Evolutionary conservation across 2,329 filamentous ascomycete species (phyloP).

Genomic region (Dothistroma septosporum): DNA sequence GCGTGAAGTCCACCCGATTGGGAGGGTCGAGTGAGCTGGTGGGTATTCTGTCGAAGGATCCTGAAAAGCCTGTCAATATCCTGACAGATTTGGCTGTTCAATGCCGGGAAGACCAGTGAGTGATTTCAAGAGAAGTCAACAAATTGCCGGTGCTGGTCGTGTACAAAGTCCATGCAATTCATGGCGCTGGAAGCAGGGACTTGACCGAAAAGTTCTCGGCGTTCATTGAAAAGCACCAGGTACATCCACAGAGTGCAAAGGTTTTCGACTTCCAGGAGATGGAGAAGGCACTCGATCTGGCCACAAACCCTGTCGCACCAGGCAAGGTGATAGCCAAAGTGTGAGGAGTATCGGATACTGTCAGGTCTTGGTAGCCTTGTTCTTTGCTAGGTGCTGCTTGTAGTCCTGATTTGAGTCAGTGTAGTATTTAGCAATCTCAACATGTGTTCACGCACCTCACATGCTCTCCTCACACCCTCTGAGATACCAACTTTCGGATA

Average conservation of each 20-base stretch:
- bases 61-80: slow-evolving; percentile 16
- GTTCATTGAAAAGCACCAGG: slow-evolving; percentile 39
- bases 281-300: slow-evolving; percentile 30
- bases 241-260: slow-evolving; percentile 38
- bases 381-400: slow-evolving; percentile 21
- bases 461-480: slow-evolving; percentile 49
- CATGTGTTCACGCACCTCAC: slow-evolving; percentile 34
- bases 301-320: slow-evolving; percentile 32
- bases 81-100: slow-evolving; percentile 20
- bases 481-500: slow-evolving; percentile 48
- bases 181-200: slow-evolving; percentile 40
- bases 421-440: too few relatives aligned
- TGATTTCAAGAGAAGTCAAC: neutral
- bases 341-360: neutral
- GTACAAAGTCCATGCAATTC: slow-evolving; percentile 14
- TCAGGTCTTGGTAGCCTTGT: neutral
- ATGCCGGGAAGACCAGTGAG: slow-evolving; percentile 21
- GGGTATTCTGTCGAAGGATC: slow-evolving; percentile 25
- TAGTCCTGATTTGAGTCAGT: slow-evolving; percentile 20
- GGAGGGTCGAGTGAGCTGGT: slow-evolving; percentile 37
- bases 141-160: neutral
- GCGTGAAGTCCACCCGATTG: slow-evolving; percentile 38
- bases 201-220: slow-evolving; percentile 39
- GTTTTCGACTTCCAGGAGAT: slow-evolving; percentile 37
- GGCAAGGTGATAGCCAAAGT: slow-evolving; percentile 30